Conservation (phyloP, 176 grass and related monocot species). For the Carex myosuroides region DNA sequence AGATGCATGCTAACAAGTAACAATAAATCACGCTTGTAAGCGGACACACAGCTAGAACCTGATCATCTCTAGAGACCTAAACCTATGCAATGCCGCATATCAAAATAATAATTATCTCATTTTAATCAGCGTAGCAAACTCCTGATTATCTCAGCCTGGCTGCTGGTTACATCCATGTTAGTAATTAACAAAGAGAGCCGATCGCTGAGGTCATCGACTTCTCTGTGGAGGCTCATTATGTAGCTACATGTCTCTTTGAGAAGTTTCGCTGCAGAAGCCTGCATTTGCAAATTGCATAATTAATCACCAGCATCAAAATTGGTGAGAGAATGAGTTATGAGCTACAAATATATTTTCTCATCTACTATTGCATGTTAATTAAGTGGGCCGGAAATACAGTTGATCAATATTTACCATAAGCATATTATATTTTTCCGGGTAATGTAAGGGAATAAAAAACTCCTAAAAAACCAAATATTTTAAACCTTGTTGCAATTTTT, state of each 20-base stretch:
- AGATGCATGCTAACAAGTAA: slow-evolving; percentile 2
- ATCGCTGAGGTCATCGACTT: slow-evolving; percentile 55
- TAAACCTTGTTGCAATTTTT: background rate
- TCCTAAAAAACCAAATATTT: background rate
- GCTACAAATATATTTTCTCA: background rate
- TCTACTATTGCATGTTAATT: background rate
- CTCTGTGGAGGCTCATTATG: slow-evolving; percentile 50
- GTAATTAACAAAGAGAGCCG: slow-evolving; percentile 43
- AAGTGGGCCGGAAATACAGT: background rate
- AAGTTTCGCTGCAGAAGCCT: slow-evolving; percentile 48
- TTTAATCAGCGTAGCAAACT: slow-evolving; percentile 28
- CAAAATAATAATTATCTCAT: background rate
- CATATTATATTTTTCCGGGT: background rate
- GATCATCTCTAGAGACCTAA: slow-evolving; percentile 26
- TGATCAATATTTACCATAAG: background rate
- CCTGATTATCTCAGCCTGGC: slow-evolving; percentile 47
- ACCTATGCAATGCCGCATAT: slow-evolving; percentile 3
- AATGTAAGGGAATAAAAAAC: background rate
- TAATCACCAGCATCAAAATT: background rate
- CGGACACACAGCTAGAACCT: background rate
- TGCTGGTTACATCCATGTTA: slow-evolving; percentile 33
- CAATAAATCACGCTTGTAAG: slow-evolving; percentile 8
- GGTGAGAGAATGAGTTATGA: background rate
- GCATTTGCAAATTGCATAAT: background rate
- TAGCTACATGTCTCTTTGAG: slow-evolving; percentile 65